Evolutionary conservation across 257 asterid species (phyloP), one percentile per base, ranked within the genome.

Genomic region (Solanum ossicruentum): DNA sequence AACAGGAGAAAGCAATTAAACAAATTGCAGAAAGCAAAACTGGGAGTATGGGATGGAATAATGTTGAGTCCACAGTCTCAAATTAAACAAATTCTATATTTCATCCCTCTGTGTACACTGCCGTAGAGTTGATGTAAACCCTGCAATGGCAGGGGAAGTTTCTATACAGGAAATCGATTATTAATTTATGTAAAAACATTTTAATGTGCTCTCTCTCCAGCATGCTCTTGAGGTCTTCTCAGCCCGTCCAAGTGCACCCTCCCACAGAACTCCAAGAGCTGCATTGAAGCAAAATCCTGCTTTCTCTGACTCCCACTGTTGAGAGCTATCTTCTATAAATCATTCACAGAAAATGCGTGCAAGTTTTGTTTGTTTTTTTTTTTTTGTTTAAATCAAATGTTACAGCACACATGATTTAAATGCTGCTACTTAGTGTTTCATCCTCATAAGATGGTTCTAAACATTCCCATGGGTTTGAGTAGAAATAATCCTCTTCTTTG

Each of bases 401-500:
- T 61, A 86, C 82, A 80, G 47, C 82, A 81, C 71, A 47, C 12
- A 17, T 39, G 85, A 82, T 80, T 94, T 90, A 92, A 32, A 89
- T 87, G 32, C 69, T 89, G 84, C 84, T 88, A 84, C 86, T 83
- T 65, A 84, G 86, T 56, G 89, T 86, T 52, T 91, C 92, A 8
- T 90, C 91, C 85, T 91, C 95, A 10, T 91, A 82, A 28, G 89
- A 83, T n/a, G 93, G 88, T 60, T 90, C 91, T 88, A 97, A 89
- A 87, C 99, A 97, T 84, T 97, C 99, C 86, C 91, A 91, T 0
- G 99, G 99, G 86, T 97, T 97, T 88, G 99, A 90, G 7, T 97
- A 97, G 84, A 97, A 97, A 84, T 97, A 97, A 86, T 97, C 99
- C 86, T 97, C 99, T 88, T 97, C 99, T 91, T 97, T 97, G 3